Conservation (phyloP, 306 rosid genomes). For the Prunus mume region DNA sequence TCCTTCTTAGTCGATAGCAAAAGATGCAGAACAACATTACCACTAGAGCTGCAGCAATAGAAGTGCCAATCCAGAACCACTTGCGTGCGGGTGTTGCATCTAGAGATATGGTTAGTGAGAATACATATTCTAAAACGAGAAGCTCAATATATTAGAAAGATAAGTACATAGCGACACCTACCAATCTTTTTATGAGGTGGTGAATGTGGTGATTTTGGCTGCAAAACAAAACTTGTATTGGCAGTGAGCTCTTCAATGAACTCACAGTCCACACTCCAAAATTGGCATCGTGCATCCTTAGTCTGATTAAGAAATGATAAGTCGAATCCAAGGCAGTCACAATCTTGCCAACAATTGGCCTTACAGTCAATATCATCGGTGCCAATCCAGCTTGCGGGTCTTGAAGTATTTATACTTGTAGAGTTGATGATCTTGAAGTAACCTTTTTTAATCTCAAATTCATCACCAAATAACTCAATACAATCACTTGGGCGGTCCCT, state of each 20-base stretch:
- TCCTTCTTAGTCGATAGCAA: neutral
- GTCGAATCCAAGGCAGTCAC: conserved; percentile 9
- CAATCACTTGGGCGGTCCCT: neutral
- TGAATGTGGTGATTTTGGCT: neutral
- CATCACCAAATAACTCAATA: neutral
- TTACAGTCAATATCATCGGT: neutral
- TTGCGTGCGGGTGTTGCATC: neutral
- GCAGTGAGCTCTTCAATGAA: neutral
- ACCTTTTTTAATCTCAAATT: neutral
- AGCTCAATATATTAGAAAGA: neutral
- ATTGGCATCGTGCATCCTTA: neutral
- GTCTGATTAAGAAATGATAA: neutral
- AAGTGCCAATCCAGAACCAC: conserved; percentile 22
- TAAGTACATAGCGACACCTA: neutral
- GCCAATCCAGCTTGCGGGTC: neutral
- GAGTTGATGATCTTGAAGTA: neutral
- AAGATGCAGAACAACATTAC: neutral
- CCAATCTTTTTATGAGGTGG: neutral
- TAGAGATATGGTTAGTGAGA: neutral
- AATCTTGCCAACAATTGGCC: neutral
- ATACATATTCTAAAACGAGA: neutral
- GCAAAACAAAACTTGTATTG: neutral
- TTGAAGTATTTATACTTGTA: neutral
- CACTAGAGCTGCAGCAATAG: neutral
- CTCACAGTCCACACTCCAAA: conserved; percentile 1